Evolutionary conservation across 768 basidiomycete species (phyloP), one percentile per base, ranked within the genome.

Genomic region (Pholiota microspora): DNA sequence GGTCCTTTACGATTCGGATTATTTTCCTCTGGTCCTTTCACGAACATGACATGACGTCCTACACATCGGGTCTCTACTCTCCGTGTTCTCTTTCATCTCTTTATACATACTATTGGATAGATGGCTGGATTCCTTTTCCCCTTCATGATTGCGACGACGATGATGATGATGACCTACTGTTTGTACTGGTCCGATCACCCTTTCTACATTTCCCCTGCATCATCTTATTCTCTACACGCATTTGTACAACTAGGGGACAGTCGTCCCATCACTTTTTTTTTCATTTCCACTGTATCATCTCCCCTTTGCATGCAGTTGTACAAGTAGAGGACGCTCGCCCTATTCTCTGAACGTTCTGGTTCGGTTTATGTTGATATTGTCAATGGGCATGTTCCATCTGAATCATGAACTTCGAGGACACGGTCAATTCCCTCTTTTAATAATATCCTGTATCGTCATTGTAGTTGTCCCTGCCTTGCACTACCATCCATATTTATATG

Each of bases 71-170:
- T 29, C 21, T 28, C 36, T 24, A 54, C 46, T 15, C 7, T 7
- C 21, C 21, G 12, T 24, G 29, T 34, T 42, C 24, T 27, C 28
- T 45, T 42, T n/a, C 25, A 45, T 23, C 42, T 15, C 36, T 32
- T 40, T 34, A 24, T 54, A 38, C 53, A 46, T 31, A 40, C 53
- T 54, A 48, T 48, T 54, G 53, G 35, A 54, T 54, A 46, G 46
- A 32, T 47, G 31, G 46, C 46, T 38, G 46, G 45, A 35, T 45
- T 47, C 53, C 18, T 31, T 34, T 46, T 35, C 12, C 29, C 6
- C 29, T 31, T 12, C 29, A 42, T 32, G 51, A 42, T 51, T 21
- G 24, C 29, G 48, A 49, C 18, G 48, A 32, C 36, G 47, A 48
- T 36, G 48, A 49, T 32, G 47, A 49, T 24, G 49, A 50, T 27